These are phyloP conservation scores for Dothideomycetidae sp. DNA, from an alignment of 2,329 filamentous ascomycete genomes.

Conservation along the genomic window DNA sequence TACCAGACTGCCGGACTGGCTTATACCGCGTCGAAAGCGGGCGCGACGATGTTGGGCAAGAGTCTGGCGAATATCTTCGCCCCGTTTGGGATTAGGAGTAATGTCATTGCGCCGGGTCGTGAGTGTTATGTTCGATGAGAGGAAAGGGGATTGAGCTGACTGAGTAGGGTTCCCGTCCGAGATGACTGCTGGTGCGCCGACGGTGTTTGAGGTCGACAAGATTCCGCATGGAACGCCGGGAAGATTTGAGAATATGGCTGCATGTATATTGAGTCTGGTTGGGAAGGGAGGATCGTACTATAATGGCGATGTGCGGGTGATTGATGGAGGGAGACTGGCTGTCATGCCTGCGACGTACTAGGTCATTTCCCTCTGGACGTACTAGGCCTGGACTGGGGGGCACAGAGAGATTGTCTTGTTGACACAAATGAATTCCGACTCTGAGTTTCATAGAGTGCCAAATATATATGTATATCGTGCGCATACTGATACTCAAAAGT, in stretches of 20 bases:
- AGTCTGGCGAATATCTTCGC: slow-evolving; percentile 29
- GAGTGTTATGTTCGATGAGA: slow-evolving; percentile 12
- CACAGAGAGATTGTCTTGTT: too few species aligned
- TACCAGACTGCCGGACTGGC: slow-evolving; percentile 24
- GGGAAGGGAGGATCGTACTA: slow-evolving; percentile 38
- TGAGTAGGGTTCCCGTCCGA: slow-evolving; percentile 28
- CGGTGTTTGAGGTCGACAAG: slow-evolving; percentile 21
- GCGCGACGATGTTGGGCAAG: slow-evolving; percentile 32
- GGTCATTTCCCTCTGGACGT: too few species aligned
- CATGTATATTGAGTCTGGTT: slow-evolving; percentile 37
- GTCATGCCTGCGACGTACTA: slow-evolving; percentile 15
- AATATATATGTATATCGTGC: too few species aligned
- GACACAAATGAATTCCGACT: too few species aligned
- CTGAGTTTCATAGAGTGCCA: too few species aligned
- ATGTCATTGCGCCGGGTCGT: slow-evolving; percentile 32
- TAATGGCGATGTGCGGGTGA: slow-evolving; percentile 38
- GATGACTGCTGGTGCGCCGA: slow-evolving; percentile 26
- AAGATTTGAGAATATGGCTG: slow-evolving; percentile 34
- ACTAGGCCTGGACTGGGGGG: too few species aligned
- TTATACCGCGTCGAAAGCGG: slow-evolving; percentile 33
- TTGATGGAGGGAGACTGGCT: slow-evolving; percentile 28
- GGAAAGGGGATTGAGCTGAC: background rate
- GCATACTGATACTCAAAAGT: too few species aligned
- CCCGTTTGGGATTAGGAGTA: slow-evolving; percentile 33
- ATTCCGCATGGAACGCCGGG: slow-evolving; percentile 24